phyloP scores from a whole-genome alignment of 116 monocot species.

The Zostera marina region DNA sequence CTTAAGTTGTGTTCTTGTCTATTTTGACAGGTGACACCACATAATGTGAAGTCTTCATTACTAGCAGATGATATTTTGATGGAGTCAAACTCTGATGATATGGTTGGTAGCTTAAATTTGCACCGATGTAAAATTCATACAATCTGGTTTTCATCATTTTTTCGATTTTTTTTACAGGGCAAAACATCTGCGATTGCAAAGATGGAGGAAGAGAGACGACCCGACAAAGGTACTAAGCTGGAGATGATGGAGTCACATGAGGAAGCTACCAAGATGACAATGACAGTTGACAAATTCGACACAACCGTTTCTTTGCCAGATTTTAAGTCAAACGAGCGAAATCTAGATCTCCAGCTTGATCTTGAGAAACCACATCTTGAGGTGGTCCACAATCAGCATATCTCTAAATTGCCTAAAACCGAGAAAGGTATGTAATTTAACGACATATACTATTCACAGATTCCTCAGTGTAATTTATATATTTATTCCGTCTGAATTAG shows the following conservation, averaged over 20 bases:
- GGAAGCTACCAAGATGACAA: conserved; percentile 12
- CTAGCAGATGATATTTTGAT: conserved; percentile 25
- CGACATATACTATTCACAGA: too few species aligned
- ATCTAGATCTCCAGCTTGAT: conserved; percentile 37
- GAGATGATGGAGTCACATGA: conserved; percentile 9
- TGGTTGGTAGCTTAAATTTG: conserved; percentile 17
- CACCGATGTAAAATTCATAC: neutral
- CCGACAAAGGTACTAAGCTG: conserved; percentile 4
- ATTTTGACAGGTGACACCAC: conserved; percentile 50
- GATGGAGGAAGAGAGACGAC: conserved; percentile 26
- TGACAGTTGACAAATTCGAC: conserved; percentile 1
- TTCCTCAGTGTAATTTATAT: neutral
- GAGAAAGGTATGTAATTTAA: conserved; percentile 13
- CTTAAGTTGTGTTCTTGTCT: neutral
- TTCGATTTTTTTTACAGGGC: conserved; percentile 9
- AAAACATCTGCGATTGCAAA: conserved; percentile 13
- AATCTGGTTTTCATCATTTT: neutral
- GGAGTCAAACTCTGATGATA: conserved; percentile 14
- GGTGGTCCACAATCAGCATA: conserved; percentile 20
- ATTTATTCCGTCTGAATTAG: conserved; percentile 13
- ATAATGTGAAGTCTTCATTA: conserved; percentile 46
- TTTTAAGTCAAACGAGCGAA: conserved; percentile 18
- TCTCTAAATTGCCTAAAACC: conserved; percentile 20
- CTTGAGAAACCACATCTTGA: conserved; percentile 32
- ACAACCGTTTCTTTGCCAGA: conserved; percentile 4